Evolutionary conservation across 148 eudicot species (phyloP).

Genomic region (Linanthus parryae): DNA sequence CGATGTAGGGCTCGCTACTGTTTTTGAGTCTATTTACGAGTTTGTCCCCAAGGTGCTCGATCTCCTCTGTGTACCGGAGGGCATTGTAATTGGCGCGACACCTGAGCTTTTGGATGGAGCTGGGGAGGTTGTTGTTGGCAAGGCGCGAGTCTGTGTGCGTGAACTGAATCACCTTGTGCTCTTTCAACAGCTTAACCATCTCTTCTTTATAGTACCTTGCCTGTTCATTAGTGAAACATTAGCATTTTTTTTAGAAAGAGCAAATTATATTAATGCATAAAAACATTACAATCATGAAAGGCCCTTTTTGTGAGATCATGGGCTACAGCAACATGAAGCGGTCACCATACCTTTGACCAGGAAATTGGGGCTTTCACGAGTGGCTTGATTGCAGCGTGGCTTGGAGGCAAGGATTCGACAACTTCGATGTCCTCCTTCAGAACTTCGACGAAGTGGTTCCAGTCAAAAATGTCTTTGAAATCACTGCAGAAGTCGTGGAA

Average conservation of each 20-base stretch:
- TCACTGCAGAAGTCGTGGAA: conserved; percentile 27
- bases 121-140: conserved; percentile 55
- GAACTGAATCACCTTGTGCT: conserved; percentile 48
- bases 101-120: conserved; percentile 48
- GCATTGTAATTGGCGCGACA: conserved; percentile 65
- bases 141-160: conserved; percentile 62
- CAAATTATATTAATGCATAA: neutral
- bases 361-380: conserved; percentile 49
- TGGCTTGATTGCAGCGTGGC: conserved; percentile 26
- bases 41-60: conserved; percentile 39
- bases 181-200: conserved; percentile 25
- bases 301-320: no score
- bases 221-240: no score
- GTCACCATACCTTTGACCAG: conserved; percentile 58
- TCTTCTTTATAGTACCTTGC: conserved; percentile 52
- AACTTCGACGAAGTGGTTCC: conserved; percentile 52
- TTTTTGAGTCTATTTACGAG: conserved; percentile 36
- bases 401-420: conserved; percentile 42
- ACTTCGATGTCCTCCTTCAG: conserved; percentile 42
- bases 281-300: neutral
- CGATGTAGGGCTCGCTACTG: conserved; percentile 36
- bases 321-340: neutral
- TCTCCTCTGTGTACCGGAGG: conserved; percentile 44
- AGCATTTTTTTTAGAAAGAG: neutral
- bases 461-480: conserved; percentile 63